A percentile compares a stretch with the other conserved stretches of the same genome.
These are phyloP conservation scores for Acer campestre DNA, from an alignment of 345 rosid species.

Conservation along the genomic window DNA sequence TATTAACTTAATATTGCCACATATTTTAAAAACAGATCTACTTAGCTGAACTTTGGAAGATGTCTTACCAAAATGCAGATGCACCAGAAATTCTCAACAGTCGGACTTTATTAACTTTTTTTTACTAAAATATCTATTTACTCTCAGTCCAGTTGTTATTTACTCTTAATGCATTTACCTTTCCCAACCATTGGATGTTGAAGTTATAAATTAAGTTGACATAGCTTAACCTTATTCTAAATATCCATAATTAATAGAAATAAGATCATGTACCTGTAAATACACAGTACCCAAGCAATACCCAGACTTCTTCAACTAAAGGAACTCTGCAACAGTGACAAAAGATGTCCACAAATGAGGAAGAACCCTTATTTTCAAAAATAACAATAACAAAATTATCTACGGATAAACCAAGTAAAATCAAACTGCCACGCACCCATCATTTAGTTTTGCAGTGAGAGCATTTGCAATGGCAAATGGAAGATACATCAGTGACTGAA, in stretches of 20 bases:
- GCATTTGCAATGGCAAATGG: slow-evolving; percentile 95
- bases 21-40: not conserved
- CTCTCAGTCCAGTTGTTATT: not conserved
- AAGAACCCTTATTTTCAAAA: not conserved
- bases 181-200: not conserved
- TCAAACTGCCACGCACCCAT: slow-evolving; percentile 63
- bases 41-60: not conserved
- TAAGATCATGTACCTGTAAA: slow-evolving; percentile 60
- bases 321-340: slow-evolving; percentile 65
- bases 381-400: not conserved
- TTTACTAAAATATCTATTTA: not conserved
- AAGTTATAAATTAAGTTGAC: not conserved
- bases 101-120: no score
- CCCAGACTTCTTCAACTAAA: slow-evolving; percentile 87
- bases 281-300: slow-evolving; percentile 86
- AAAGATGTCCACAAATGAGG: slow-evolving; percentile 12
- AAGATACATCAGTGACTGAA: slow-evolving; percentile 88
- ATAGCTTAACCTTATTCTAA: not conserved
- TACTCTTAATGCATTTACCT: not conserved
- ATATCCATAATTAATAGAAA: not conserved
- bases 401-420: not conserved
- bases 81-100: not conserved
- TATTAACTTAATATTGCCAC: no score
- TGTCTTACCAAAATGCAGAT: not conserved
- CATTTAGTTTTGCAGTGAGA: slow-evolving; percentile 88